These are phyloP conservation scores for Trichosanthes truncata DNA, from an alignment of 306 rosid species.

Conservation along the genomic window DNA sequence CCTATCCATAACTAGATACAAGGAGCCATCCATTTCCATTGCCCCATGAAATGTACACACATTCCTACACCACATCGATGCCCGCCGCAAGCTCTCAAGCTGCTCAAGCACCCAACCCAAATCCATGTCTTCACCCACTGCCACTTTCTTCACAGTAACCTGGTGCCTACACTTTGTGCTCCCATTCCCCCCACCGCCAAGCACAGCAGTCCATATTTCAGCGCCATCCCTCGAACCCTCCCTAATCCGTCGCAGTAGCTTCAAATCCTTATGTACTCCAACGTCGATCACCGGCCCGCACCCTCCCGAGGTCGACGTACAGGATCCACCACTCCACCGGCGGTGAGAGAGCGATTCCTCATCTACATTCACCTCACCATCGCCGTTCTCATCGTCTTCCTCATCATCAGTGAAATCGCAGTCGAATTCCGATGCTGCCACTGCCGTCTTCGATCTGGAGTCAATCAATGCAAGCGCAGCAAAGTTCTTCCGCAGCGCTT, in stretches of 20 bases:
- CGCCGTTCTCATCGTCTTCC: slow-evolving; percentile 33
- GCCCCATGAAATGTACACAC: slow-evolving; percentile 94
- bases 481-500: slow-evolving; percentile 75
- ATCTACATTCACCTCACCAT: slow-evolving; percentile 20
- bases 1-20: slow-evolving; percentile 80
- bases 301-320: slow-evolving; percentile 57
- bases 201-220: slow-evolving; percentile 81
- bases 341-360: slow-evolving; percentile 33
- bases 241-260: slow-evolving; percentile 56
- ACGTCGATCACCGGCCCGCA: slow-evolving; percentile 91
- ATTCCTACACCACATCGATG: slow-evolving; percentile 98
- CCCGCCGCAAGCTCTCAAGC: slow-evolving; percentile 70
- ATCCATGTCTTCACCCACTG: slow-evolving; percentile 47
- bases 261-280: slow-evolving; percentile 71
- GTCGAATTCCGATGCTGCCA: slow-evolving; percentile 31
- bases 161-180: slow-evolving; percentile 58
- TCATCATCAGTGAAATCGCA: slow-evolving; percentile 58
- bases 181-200: slow-evolving; percentile 35
- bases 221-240: slow-evolving; percentile 67
- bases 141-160: slow-evolving; percentile 78
- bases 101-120: slow-evolving; percentile 79
- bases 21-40: slow-evolving; percentile 54
- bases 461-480: slow-evolving; percentile 74
- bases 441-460: slow-evolving; percentile 24
- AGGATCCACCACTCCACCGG: slow-evolving; percentile 47